phyloP scores from a whole-genome alignment of 192 early-diverging fungal species.

The Linnemannia elongata region DNA sequence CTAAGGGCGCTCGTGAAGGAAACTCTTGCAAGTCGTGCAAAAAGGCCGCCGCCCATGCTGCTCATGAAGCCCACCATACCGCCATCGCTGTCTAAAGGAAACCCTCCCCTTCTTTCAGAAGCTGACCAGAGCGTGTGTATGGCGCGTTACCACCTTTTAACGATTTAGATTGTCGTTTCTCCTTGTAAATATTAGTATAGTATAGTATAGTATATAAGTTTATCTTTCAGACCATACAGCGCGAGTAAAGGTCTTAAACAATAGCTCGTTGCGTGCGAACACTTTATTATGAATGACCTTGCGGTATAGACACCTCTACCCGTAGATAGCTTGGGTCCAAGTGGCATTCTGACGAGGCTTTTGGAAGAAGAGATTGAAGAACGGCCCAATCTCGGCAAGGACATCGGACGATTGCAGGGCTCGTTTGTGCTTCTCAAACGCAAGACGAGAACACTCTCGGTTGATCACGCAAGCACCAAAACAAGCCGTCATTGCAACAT shows the following conservation, averaged over 20 bases:
- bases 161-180: not conserved
- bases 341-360: conserved; percentile 18
- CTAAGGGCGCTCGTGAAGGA: conserved; percentile 47
- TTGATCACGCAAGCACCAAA: conserved; percentile 74
- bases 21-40: conserved; percentile 54
- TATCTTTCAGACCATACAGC: not conserved
- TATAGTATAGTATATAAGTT: not conserved
- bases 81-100: conserved; percentile 15
- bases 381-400: conserved; percentile 68
- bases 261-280: not conserved
- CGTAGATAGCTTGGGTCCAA: conserved; percentile 29
- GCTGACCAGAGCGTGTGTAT: too few relatives aligned
- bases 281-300: not conserved
- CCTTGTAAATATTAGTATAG: not conserved
- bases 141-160: too few relatives aligned
- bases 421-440: conserved; percentile 73
- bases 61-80: not conserved
- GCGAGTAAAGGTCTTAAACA: not conserved
- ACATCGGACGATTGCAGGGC: conserved; percentile 74
- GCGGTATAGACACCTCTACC: not conserved
- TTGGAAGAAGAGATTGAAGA: conserved; percentile 40
- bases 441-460: conserved; percentile 65
- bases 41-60: not conserved
- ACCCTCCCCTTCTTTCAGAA: not conserved
- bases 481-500: conserved; percentile 71